Evolutionary conservation across 108 stramenopile genomes (phyloP), one percentile per base, ranked within the genome.

Genomic region (Thalassiosira profunda): DNA sequence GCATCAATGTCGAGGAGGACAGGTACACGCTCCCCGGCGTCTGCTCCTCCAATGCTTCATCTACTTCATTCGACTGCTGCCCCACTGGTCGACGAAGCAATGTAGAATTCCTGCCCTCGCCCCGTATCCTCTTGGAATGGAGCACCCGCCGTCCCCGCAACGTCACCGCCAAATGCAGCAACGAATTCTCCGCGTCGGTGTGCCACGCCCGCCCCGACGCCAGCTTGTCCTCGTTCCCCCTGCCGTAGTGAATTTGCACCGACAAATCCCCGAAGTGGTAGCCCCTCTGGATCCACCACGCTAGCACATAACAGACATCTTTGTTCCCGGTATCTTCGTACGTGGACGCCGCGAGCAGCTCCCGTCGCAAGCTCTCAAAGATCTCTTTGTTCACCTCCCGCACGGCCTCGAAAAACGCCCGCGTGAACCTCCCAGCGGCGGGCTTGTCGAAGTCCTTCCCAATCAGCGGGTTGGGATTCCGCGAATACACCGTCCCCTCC

Each of bases 181-280:
- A 26, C 15, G 55, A 58, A 37, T 70, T 70, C 17, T 47, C 68
- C n/a, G 68, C 68, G 51, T 70, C 68, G 5, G 57, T 58, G 49
- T 70, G 68, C 68, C 68, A 70, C 24, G 68, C 68, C 45, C 24
- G 15, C 0, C 68, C 68, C n/a, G 68, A 70, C 38, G 8, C 29
- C 20, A 70, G 44, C 5, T 70, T 70, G n/a, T 58, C 28, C 51
- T 70, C 57, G 59, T 70, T 70, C n/a, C 68, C 58, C 8, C 42
- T 5, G 1, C 57, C 68, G 30, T 70, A 70, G 33, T 70, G 68
- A 17, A 70, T 70, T 37, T 70, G 68, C 6, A 70, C 41, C 9
- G 68, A 70, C 31, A 70, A 48, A 37, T 70, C 68, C 17, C 68
- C 68, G 41, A 70, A 70, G 36, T 70, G 68, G 59, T 38, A 38